Base-by-base conservation (phyloP, 1,284 basidiomycete genomes). In the Malassezia brasiliensis region DNA sequence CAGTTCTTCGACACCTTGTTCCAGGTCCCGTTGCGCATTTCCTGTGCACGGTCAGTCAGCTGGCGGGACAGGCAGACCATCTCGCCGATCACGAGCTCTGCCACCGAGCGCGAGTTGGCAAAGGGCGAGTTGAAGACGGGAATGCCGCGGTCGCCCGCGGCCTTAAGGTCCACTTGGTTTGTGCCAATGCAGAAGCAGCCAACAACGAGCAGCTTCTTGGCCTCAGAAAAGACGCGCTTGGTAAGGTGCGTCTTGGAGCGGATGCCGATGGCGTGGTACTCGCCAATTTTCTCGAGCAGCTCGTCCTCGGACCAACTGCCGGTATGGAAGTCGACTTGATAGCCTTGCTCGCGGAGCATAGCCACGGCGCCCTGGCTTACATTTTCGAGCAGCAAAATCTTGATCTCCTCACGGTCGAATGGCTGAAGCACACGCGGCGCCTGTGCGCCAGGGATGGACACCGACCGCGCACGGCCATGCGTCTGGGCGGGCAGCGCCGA, bases 161-260 rank as follows among this genome's bases (percentile, higher is more conserved):
- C 83, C 41, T 77, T 65, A 49, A 98, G 84, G 76, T 96, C 90
- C 68, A 98, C 94, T 77, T 98, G 94, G 78, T 98, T 98, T 60
- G 90, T 93, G 56, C 94, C 94, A 69, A 99, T 99, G 79, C 94
- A 99, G 83, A 99, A 99, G 78, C 94, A 99, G 38, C 94, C 94
- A 62, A 98, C 90, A 68, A 86, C 89, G 14, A 98, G 81, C 39
- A 99, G 85, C 89, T 96, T 67, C 55, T 57, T 58, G 0, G 66
- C 62, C 3, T 62, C 61, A 31, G 64, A 85, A 73, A 98, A 83
- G 25, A 96, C 87, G 42, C 83, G 83, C 54, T 85, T 82, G 1
- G 93, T 96, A 65, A 98, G 87, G 78, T 88, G 94, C 54, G 94
- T 98, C 79, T 98, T 98, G 79, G 86, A 88, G 51, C 93, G 84